Evolutionary conservation across 1,284 basidiomycete species (phyloP), one percentile per base, ranked within the genome.

Genomic region (Afroboletus lepidellus): DNA sequence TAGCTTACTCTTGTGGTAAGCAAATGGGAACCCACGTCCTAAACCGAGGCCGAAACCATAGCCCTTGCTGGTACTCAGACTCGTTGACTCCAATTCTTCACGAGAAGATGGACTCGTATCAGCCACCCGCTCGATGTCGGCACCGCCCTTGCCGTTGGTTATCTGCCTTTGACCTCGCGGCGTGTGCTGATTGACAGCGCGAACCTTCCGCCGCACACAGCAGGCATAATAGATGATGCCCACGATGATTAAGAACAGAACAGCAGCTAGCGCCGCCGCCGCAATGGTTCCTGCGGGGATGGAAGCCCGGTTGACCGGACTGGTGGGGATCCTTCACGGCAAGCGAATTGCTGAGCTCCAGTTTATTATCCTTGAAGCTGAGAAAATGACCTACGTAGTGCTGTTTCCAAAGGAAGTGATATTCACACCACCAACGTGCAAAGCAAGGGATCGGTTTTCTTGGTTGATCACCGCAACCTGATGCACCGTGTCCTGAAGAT

Each of bases 251-350:
- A 81, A 72, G 16, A 76, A 73, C 9, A 87, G 71, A 20, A 80
- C 65, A 23, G 76, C 74, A 6, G 78, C 81, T 3, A 88, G 72
- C 9, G 74, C 77, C 25, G 85, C 72, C 0, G 83, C 86, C 25
- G 84, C 85, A 49, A 85, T 79, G 0, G 83, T 81, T 37, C 84
- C 84, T 55, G 71, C 69, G 5, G 78, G 58, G 45, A 63, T 59
- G 38, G 62, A 44, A 39, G 36, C 41, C 24, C 50, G 52, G 30
- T 52, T 50, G 18, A 58, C 56, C 33, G 52, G 53, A 46, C 33
- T 39, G 23, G 57, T 15, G 15, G 57, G 23, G 38, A 46, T 47
- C 55, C 55, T 55, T 62, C 39, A 48, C 3, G 23, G n/a, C 4
- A 44, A 8, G 44, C 15, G 11, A 15, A 53, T 66, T 36, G n/a